Percentiles rank a stretch among this genome's conserved stretches.
phyloP scores from a whole-genome alignment of 805 yeast species.

The Candida boleticola region DNA sequence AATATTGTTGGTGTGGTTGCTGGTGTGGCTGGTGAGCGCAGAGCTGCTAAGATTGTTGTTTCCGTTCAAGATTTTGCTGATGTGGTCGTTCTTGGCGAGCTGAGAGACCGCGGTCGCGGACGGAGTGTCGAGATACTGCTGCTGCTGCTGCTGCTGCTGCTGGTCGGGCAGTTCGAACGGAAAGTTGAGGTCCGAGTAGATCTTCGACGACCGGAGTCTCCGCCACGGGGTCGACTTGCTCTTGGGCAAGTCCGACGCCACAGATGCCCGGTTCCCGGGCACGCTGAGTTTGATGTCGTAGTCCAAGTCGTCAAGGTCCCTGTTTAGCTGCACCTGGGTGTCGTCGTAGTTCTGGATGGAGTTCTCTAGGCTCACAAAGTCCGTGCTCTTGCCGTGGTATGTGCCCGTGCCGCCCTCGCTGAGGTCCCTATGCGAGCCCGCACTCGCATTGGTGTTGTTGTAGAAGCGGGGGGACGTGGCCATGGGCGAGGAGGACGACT shows the following conservation, averaged over 20 bases:
- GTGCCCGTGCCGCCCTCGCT: too few species aligned
- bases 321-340: slow-evolving; percentile 21
- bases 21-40: background rate
- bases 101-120: slow-evolving; percentile 8
- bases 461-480: too few species aligned
- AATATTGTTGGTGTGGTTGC: background rate
- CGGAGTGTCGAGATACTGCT: too few species aligned
- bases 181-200: background rate
- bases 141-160: too few species aligned
- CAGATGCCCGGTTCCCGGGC: background rate
- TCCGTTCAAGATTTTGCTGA: background rate
- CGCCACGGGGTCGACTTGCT: slow-evolving; percentile 8
- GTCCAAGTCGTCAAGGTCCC: slow-evolving; percentile 21
- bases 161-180: too few species aligned
- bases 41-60: background rate
- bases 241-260: slow-evolving; percentile 5
- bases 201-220: slow-evolving; percentile 1
- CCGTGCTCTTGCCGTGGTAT: background rate
- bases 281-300: slow-evolving; percentile 8
- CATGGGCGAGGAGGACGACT: too few species aligned
- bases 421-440: too few species aligned
- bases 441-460: too few species aligned
- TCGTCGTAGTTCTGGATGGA: slow-evolving; percentile 15
- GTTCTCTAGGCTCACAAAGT: background rate
- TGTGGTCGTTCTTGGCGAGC: background rate